These are phyloP conservation scores for Striga asiatica DNA, from an alignment of 257 asterid species.

Conservation along the genomic window DNA sequence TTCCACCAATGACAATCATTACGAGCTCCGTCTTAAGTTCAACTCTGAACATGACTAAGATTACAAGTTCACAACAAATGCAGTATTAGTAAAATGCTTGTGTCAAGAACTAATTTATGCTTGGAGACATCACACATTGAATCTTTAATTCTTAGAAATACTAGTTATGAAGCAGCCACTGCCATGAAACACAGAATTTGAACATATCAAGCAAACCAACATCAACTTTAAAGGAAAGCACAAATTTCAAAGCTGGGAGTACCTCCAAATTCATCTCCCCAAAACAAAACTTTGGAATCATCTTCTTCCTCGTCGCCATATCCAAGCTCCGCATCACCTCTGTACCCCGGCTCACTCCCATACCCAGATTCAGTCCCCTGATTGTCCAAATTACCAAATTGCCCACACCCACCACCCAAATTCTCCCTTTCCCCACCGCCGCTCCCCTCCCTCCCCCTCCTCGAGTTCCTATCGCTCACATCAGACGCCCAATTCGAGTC, in stretches of 20 bases:
- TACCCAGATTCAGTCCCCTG: conserved; percentile 82
- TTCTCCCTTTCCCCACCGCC: conserved; percentile 50
- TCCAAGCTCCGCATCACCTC: conserved; percentile 86
- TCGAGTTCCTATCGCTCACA: conserved; percentile 63
- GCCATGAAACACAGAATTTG: not conserved
- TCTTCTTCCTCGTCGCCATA: conserved; percentile 88
- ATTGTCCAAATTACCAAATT: conserved; percentile 42
- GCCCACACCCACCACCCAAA: conserved; percentile 34
- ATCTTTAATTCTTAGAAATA: not conserved
- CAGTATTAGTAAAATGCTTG: not conserved
- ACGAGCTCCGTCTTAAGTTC: not conserved
- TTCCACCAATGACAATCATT: not conserved
- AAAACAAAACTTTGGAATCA: conserved; percentile 50
- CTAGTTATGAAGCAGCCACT: not conserved
- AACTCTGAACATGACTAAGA: not conserved
- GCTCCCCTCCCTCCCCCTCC: conserved; percentile 51
- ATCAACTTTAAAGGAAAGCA: not conserved
- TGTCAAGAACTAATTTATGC: not conserved
- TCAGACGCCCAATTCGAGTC: conserved; percentile 90
- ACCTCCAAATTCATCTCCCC: conserved; percentile 93
- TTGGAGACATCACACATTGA: not conserved
- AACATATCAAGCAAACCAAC: not conserved
- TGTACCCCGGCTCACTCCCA: conserved; percentile 92
- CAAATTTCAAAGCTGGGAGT: conserved; percentile 9
- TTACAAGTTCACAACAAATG: not conserved